Percentiles rank a stretch among this genome's conserved stretches.
Conservation (phyloP, 148 eudicot genomes). For the Dysphania ambrosioides region DNA sequence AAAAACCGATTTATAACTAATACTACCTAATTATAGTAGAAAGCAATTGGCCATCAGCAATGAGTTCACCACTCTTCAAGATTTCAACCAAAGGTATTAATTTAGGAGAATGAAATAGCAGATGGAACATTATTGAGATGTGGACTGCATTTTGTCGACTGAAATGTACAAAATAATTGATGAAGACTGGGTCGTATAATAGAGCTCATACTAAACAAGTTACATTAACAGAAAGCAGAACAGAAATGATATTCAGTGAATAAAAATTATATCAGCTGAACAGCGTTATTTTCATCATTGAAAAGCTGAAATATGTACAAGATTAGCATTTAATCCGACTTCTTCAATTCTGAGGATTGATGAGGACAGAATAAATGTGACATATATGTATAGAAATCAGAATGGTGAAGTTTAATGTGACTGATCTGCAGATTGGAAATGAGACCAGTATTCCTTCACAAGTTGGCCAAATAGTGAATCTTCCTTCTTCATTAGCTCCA, state of each 20-base stretch:
- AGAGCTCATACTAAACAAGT: too few species aligned
- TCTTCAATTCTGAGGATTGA: background rate
- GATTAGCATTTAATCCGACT: background rate
- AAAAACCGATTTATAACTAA: too few species aligned
- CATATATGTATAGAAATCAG: background rate
- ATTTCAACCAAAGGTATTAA: too few species aligned
- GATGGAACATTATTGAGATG: too few species aligned
- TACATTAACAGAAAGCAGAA: background rate
- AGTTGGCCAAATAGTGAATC: slow-evolving; percentile 74
- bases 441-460: slow-evolving; percentile 93
- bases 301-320: background rate
- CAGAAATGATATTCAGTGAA: background rate
- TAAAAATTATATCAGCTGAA: background rate
- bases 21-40: too few species aligned
- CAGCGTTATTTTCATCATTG: background rate
- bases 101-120: too few species aligned
- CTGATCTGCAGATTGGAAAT: slow-evolving; percentile 53
- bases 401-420: slow-evolving; percentile 26
- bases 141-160: too few species aligned
- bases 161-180: too few species aligned
- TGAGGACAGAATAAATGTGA: background rate
- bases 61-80: too few species aligned
- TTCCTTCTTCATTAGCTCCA: slow-evolving; percentile 65
- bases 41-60: too few species aligned
- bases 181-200: too few species aligned